phyloP scores from a whole-genome alignment of 768 basidiomycete species.

The Floccularia luteovirens region DNA sequence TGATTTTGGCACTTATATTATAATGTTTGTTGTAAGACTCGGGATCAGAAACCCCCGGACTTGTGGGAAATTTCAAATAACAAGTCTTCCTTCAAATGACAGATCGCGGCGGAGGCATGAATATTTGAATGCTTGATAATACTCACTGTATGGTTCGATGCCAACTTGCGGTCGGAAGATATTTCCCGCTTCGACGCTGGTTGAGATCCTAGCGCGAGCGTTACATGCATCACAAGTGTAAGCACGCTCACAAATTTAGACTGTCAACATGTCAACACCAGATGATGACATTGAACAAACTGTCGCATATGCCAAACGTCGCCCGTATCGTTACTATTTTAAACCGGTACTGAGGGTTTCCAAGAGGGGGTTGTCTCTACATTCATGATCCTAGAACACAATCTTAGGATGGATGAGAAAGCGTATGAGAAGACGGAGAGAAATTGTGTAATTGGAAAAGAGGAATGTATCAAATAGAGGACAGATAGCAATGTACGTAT shows the following conservation, averaged over 20 bases:
- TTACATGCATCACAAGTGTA: background rate
- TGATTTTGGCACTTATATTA: constrained; percentile 42
- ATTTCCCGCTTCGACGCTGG: constrained; percentile 76
- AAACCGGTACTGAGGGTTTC: constrained; percentile 7
- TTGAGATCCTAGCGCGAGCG: constrained; percentile 42
- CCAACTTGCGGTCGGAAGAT: constrained; percentile 76
- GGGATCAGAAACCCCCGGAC: constrained; percentile 56
- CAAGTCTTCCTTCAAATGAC: constrained; percentile 82
- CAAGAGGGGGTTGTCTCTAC: constrained; percentile 12
- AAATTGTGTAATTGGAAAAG: too few relatives aligned
- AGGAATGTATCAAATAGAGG: too few relatives aligned
- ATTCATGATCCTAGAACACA: constrained; percentile 14
- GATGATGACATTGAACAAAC: too few relatives aligned
- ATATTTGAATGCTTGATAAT: constrained; percentile 87
- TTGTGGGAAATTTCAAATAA: constrained; percentile 53
- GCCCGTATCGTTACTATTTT: constrained; percentile 8
- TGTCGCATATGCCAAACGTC: too few relatives aligned
- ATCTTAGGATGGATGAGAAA: background rate
- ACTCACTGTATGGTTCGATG: constrained; percentile 77
- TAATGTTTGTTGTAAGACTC: constrained; percentile 82
- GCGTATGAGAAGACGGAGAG: background rate
- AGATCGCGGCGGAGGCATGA: constrained; percentile 96
- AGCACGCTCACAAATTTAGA: constrained; percentile 57
- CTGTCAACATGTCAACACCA: constrained; percentile 95
- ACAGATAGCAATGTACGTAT: too few relatives aligned